Evolutionary conservation across 331 rosid genomes (phyloP), one percentile per base, ranked within the genome.

Genomic region (Prunus yedoensis): DNA sequence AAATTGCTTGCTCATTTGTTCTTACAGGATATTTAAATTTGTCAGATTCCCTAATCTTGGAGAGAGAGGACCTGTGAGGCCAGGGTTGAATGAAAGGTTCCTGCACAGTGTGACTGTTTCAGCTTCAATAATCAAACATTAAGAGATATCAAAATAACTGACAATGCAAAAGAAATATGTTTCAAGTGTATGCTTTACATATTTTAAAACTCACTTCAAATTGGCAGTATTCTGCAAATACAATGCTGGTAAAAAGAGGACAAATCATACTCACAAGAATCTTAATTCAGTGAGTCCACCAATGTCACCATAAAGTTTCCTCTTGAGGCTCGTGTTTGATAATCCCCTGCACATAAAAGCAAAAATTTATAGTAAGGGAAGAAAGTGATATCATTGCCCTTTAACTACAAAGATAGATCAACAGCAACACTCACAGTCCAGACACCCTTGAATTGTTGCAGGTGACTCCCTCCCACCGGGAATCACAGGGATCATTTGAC

Each of bases 401-500:
- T 53, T 20, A 3, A 45, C 5, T 13, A 41, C 2, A 32, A 64
- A 14, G 20, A 18, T 2, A 12, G 15, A 13, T 17, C 30, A 65
- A 45, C 2, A 60, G 73, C 53, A 23, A 58, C 53, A 35, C 82
- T 90, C 80, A 94, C 99, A 92, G 74, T 73, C 87, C 89, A 56
- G 91, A 88, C 76, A 94, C 91, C 77, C 97, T 90, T 69, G 95
- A 73, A 83, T 66, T 82, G 79, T 64, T 84, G 90, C 99, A 92
- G n/a, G 77, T 82, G 27, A 94, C 89, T 85, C 99, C 99, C n/a
- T 92, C 97, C 99, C 99, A 88, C 4, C 84, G 88, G 20, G 79
- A 75, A 79, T 90, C 96, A 79, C 96, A 91, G 0, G 97, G 97
- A 77, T 94, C 97, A 49, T 81, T 54, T 53, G 93, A 87, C 60